phyloP scores from a whole-genome alignment of 2,329 filamentous ascomycete genomes.

The Calonectria henricotiae region DNA sequence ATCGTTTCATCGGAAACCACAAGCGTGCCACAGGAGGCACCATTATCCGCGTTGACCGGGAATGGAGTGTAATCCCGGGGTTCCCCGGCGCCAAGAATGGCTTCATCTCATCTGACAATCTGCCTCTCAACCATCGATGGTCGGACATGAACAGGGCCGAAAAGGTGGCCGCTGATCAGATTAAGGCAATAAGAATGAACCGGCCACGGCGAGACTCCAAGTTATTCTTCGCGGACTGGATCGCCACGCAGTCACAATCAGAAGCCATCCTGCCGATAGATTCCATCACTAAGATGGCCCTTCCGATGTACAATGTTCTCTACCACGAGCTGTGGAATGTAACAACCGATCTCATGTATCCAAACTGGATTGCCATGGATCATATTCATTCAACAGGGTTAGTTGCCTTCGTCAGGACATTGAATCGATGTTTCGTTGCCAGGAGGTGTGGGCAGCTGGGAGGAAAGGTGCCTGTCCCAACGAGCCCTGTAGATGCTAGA shows the following conservation, averaged over 20 bases:
- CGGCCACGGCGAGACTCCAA: constrained; percentile 36
- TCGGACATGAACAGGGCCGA: constrained; percentile 39
- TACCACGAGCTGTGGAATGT: constrained; percentile 49
- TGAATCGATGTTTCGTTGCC: constrained; percentile 55
- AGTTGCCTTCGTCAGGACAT: constrained; percentile 50
- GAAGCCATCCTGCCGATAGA: constrained; percentile 16
- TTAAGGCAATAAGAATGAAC: constrained; percentile 35
- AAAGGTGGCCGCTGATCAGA: constrained; percentile 47
- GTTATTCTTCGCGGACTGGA: constrained; percentile 52
- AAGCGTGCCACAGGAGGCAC: constrained; percentile 47
- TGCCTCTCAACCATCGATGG: constrained; percentile 52
- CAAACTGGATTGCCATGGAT: constrained; percentile 57
- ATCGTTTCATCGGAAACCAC: constrained; percentile 48
- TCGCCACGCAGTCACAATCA: constrained; percentile 46
- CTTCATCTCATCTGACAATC: constrained; percentile 50
- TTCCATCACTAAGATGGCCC: constrained; percentile 39
- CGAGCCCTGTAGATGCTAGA: background rate
- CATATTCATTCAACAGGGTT: constrained; percentile 48
- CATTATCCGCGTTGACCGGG: constrained; percentile 51
- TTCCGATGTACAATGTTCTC: constrained; percentile 45
- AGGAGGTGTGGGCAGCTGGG: constrained; percentile 33
- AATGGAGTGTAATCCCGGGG: constrained; percentile 41
- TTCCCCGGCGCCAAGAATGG: constrained; percentile 53
- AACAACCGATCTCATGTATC: constrained; percentile 49
- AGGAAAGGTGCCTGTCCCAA: constrained; percentile 22